Conservation (phyloP, 2,329 filamentous ascomycete genomes). For the Mycosphaerella sp. region DNA sequence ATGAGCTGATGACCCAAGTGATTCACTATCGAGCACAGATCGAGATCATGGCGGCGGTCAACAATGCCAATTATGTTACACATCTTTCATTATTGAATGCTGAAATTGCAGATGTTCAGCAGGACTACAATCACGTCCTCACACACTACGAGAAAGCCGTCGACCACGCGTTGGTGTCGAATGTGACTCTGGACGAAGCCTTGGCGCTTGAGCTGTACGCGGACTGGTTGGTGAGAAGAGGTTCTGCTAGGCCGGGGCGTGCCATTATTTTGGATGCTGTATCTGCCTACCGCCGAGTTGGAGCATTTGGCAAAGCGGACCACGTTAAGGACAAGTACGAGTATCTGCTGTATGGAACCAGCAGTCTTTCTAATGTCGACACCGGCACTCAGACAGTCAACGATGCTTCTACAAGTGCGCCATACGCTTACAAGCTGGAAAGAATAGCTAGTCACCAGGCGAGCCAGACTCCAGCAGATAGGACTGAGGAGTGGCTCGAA, state of each 20-base stretch:
- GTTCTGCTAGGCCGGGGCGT: slow-evolving; percentile 61
- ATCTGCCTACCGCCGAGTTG: slow-evolving; percentile 61
- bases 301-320: slow-evolving; percentile 62
- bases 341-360: slow-evolving; percentile 59
- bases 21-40: slow-evolving; percentile 54
- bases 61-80: slow-evolving; percentile 63
- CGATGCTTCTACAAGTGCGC: slow-evolving; percentile 47
- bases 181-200: slow-evolving; percentile 65
- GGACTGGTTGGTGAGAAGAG: slow-evolving; percentile 60
- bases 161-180: slow-evolving; percentile 64
- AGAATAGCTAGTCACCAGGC: slow-evolving; percentile 40
- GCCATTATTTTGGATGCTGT: slow-evolving; percentile 63
- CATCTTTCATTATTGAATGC: slow-evolving; percentile 65
- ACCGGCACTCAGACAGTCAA: slow-evolving; percentile 61
- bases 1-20: slow-evolving; percentile 50
- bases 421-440: slow-evolving; percentile 38
- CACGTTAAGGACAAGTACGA: slow-evolving; percentile 63
- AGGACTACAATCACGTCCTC: slow-evolving; percentile 49
- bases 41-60: slow-evolving; percentile 57
- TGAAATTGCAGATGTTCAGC: slow-evolving; percentile 54
- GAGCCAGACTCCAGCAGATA: slow-evolving; percentile 39
- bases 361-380: slow-evolving; percentile 56
- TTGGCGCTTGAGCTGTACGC: slow-evolving; percentile 68
- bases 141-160: slow-evolving; percentile 62
- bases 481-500: slow-evolving; percentile 46